Conservation (phyloP, 345 rosid species). For the Orychophragmus violaceus region DNA sequence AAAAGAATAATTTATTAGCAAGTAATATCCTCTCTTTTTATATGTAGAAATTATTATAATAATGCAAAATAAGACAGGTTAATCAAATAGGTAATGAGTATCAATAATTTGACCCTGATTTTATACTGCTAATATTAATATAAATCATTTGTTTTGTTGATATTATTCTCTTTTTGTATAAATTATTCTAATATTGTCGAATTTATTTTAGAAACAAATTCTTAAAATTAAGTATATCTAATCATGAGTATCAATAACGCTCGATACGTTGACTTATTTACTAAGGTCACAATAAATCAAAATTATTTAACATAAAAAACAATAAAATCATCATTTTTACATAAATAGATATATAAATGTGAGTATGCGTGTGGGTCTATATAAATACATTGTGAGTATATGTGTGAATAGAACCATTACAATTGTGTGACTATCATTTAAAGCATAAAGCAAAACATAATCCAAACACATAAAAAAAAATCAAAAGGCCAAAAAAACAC, state of each 20-base stretch:
- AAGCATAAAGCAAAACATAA: slow-evolving; percentile 27
- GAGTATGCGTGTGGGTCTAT: slow-evolving; percentile 34
- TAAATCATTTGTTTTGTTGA: neutral
- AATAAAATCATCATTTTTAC: neutral
- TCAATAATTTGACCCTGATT: neutral
- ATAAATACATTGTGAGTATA: slow-evolving; percentile 22
- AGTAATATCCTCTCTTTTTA: neutral
- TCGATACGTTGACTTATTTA: slow-evolving; percentile 6
- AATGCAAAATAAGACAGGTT: neutral
- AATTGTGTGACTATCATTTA: slow-evolving; percentile 32
- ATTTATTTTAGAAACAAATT: neutral
- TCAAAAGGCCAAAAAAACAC: neutral
- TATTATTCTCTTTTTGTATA: slow-evolving; percentile 8
- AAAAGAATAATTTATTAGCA: neutral
- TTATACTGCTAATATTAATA: neutral
- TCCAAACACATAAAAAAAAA: neutral
- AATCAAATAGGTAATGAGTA: neutral
- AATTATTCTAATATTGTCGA: neutral
- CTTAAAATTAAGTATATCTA: neutral
- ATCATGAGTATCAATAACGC: too few species aligned
- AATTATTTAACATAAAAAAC: neutral
- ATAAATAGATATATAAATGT: neutral
- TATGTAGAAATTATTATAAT: neutral
- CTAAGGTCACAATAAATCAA: neutral
- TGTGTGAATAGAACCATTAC: slow-evolving; percentile 31